phyloP scores from a whole-genome alignment of 2,329 filamentous ascomycete species.

The Fusarium bactridioides region DNA sequence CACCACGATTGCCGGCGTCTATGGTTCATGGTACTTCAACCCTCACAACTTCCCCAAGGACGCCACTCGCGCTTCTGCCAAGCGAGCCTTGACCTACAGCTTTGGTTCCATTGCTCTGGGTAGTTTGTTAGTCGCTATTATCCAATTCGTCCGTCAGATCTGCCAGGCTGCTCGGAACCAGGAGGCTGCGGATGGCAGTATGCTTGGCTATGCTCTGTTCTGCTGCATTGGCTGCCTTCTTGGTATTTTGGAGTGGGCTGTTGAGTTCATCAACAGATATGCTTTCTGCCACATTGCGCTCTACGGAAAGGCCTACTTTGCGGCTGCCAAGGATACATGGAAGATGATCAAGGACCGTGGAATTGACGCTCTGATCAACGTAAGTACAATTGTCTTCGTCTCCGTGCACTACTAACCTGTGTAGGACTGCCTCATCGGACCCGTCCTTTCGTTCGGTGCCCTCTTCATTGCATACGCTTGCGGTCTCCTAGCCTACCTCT shows the following conservation, averaged over 20 bases:
- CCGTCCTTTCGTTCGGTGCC: conserved; percentile 78
- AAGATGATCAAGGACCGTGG: conserved; percentile 90
- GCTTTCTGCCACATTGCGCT: conserved; percentile 93
- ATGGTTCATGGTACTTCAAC: conserved; percentile 93
- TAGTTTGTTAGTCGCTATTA: conserved; percentile 83
- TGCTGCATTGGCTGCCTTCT: conserved; percentile 82
- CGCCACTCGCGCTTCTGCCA: conserved; percentile 84
- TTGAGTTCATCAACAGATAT: conserved; percentile 89
- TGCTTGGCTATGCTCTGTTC: conserved; percentile 71
- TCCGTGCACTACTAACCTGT: conserved; percentile 19
- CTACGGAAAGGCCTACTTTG: conserved; percentile 88
- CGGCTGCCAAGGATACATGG: conserved; percentile 90
- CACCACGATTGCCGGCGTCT: conserved; percentile 85
- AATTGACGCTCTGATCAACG: conserved; percentile 86
- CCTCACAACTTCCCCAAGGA: conserved; percentile 74
- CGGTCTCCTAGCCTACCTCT: conserved; percentile 84
- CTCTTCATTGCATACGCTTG: conserved; percentile 86
- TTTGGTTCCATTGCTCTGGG: conserved; percentile 92
- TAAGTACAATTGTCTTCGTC: conserved; percentile 31
- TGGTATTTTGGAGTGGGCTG: conserved; percentile 80
- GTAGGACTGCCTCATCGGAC: conserved; percentile 78
- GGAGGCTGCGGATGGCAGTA: conserved; percentile 72
- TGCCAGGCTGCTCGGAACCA: conserved; percentile 77
- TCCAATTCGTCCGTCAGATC: conserved; percentile 83
- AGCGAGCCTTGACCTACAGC: conserved; percentile 84